phyloP scores from a whole-genome alignment of 1,284 basidiomycete species.

The Puccinia sorghi region DNA sequence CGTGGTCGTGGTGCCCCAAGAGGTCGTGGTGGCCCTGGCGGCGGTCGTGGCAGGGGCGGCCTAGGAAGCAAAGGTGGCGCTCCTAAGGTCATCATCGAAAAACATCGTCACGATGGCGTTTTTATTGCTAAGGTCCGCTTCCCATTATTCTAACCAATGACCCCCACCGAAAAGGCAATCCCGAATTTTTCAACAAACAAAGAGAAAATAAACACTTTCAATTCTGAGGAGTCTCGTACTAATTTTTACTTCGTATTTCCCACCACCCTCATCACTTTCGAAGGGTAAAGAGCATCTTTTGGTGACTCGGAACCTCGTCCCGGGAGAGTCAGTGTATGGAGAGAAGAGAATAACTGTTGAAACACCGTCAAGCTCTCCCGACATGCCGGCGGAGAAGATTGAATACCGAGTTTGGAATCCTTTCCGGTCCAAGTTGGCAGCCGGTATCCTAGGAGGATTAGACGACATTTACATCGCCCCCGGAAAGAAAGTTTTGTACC shows the following conservation, averaged over 20 bases:
- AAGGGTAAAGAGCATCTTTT: conserved; percentile 82
- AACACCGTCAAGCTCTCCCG: conserved; percentile 67
- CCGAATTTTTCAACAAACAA: background rate
- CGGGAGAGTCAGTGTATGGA: conserved; percentile 96
- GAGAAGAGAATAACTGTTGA: conserved; percentile 71
- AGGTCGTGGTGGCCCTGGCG: conserved; percentile 30
- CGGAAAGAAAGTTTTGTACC: conserved; percentile 93
- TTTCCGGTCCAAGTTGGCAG: conserved; percentile 94
- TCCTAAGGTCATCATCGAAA: conserved; percentile 73
- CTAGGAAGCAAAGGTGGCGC: conserved; percentile 62
- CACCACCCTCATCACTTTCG: background rate
- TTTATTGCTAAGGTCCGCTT: conserved; percentile 58
- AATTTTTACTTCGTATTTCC: background rate
- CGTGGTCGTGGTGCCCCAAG: conserved; percentile 57
- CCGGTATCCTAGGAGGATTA: conserved; percentile 92
- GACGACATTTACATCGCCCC: conserved; percentile 92
- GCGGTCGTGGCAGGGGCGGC: conserved; percentile 26
- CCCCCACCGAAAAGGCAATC: background rate
- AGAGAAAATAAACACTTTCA: too few species aligned
- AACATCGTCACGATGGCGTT: conserved; percentile 90
- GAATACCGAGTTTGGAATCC: conserved; percentile 99
- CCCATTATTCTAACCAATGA: background rate
- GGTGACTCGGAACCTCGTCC: conserved; percentile 96
- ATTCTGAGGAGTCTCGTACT: background rate
- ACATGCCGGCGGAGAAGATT: conserved; percentile 77